Conservation (phyloP, 2,329 filamentous ascomycete genomes). For the Keithomyces neogunnii region DNA sequence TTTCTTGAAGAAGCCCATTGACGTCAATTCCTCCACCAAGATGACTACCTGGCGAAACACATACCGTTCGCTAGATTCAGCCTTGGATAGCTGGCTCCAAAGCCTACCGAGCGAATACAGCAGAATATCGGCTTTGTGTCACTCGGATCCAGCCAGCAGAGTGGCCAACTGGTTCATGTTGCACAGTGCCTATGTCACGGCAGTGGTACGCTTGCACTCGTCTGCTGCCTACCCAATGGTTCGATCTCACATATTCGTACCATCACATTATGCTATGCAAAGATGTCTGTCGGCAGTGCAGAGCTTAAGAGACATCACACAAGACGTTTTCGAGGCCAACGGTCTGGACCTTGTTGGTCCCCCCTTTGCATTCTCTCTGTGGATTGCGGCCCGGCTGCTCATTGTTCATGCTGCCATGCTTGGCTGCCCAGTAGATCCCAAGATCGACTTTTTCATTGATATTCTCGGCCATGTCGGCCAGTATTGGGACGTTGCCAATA, state of each 20-base stretch:
- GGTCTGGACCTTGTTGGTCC: constrained; percentile 33
- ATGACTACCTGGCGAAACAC: constrained; percentile 32
- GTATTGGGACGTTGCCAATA: constrained; percentile 35
- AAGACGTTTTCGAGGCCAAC: constrained; percentile 34
- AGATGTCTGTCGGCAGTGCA: constrained; percentile 34
- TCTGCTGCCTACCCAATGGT: constrained; percentile 33
- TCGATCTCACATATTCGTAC: constrained; percentile 31
- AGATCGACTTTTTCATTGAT: constrained; percentile 35
- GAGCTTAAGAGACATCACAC: constrained; percentile 33
- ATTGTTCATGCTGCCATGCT: constrained; percentile 32
- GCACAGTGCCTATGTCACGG: constrained; percentile 35
- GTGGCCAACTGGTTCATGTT: constrained; percentile 40
- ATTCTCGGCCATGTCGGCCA: constrained; percentile 31
- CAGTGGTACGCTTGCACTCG: constrained; percentile 35
- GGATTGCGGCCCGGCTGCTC: constrained; percentile 32
- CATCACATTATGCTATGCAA: constrained; percentile 36
- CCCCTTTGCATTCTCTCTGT: constrained; percentile 35
- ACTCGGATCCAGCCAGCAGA: constrained; percentile 34
- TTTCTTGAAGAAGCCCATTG: constrained; percentile 31
- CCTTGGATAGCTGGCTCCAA: constrained; percentile 33
- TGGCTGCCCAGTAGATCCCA: constrained; percentile 26
- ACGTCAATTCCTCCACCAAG: constrained; percentile 27
- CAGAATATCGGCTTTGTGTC: constrained; percentile 35
- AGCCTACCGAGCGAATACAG: constrained; percentile 35
- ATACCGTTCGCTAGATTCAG: constrained; percentile 29